Evolutionary conservation across 225 moss, liverwort and hornwort species (phyloP).

Genomic region (Sphagnum contortum): DNA sequence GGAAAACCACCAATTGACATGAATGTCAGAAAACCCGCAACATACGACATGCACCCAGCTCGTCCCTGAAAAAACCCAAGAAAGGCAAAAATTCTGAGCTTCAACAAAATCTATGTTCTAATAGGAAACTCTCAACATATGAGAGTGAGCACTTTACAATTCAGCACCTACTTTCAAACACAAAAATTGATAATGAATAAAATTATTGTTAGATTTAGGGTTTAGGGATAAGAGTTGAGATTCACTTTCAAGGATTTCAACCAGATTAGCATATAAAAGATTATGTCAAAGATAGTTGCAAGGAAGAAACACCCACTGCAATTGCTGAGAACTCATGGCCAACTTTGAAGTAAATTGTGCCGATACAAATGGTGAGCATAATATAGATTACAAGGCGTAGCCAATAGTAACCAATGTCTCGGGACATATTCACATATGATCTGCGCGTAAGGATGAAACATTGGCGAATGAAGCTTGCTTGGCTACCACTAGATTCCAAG

Average conservation of each 20-base stretch:
- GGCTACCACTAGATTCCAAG: conserved; percentile 66
- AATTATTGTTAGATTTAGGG: no score
- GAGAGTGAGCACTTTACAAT: no score
- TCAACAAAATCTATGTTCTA: no score
- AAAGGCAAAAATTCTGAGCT: neutral
- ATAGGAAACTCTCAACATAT: no score
- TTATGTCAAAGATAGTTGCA: no score
- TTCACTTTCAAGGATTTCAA: no score
- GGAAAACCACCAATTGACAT: conserved; percentile 80
- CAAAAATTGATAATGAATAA: no score
- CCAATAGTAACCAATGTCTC: conserved; percentile 98
- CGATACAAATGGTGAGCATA: conserved; percentile 68
- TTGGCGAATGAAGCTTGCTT: conserved; percentile 72
- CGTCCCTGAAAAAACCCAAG: conserved; percentile 32
- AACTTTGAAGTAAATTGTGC: conserved; percentile 75
- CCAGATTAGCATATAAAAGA: no score
- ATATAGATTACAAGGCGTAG: conserved; percentile 81
- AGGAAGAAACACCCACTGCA: conserved; percentile 27
- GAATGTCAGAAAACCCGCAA: conserved; percentile 60
- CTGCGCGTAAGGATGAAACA: conserved; percentile 55
- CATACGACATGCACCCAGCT: conserved; percentile 68
- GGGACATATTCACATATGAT: conserved; percentile 83
- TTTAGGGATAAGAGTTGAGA: no score
- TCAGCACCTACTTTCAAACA: no score
- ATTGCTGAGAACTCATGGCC: conserved; percentile 75